Evolutionary conservation across 495 filamentous ascomycete species (phyloP), one percentile per base, ranked within the genome.

Genomic region (Xylaria intraflava): DNA sequence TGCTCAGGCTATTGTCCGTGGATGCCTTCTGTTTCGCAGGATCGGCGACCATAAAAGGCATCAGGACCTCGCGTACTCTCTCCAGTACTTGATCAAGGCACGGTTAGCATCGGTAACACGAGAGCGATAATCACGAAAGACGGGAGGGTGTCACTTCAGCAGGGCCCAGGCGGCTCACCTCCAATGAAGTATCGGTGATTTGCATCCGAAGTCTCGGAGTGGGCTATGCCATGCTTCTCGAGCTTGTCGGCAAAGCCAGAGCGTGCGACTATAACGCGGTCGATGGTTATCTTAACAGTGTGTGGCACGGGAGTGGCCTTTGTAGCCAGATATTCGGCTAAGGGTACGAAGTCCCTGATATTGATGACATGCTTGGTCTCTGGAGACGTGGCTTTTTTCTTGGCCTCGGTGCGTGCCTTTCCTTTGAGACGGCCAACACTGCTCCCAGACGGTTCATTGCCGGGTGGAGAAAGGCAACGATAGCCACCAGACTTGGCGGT

Each of bases 401-500:
- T 66, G 6, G 68, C 65, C 42, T 63, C 36, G 11, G 60, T 55
- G 11, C 67, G 61, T 5, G 66, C 66, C 45, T 71, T 67, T 19
- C 70, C 65, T 39, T 72, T 73, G 12, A 63, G 56, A 16, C 68
- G 51, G 3, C 57, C 51, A n/a, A n/a, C n/a, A 19, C 53, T 20
- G 1, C 4, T 11, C 11, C 42, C 45, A 48, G 29, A 20, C 16
- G 58, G 9, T 26, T 53, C 29, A 2, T 27, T 30, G 14, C 17
- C 3, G 2, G 54, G 26, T 8, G 17, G 20, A 41, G 55, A 44
- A 22, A 61, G 47, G n/a, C 59, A 45, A 16, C 50, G 47, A 30
- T 57, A 74, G 0, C 72, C 70, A 33, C 46, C 65, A 48, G 71
- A 58, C 43, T 62, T 71, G 46, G 75, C 76, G 22, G 69, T 74